These are phyloP conservation scores for Przewalskia tangutica DNA, from an alignment of 257 asterid genomes.

Conservation along the genomic window DNA sequence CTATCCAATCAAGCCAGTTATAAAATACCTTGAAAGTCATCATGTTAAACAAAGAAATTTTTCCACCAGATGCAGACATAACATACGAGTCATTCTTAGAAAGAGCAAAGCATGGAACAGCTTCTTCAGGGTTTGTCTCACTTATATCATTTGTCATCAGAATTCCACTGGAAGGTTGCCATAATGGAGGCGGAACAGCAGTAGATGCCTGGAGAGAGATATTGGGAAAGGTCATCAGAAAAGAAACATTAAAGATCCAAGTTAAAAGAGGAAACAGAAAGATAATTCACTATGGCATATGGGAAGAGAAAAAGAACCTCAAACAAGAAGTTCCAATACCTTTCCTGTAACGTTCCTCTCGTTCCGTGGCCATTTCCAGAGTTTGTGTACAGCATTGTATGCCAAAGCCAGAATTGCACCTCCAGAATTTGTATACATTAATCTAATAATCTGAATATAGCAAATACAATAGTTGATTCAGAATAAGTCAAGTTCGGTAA, in stretches of 20 bases:
- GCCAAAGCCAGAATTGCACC: conserved; percentile 51
- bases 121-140: conserved; percentile 47
- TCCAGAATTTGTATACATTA: conserved; percentile 58
- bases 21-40: conserved; percentile 48
- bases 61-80: conserved; percentile 75
- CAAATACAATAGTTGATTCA: not conserved
- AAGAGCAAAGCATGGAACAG: conserved; percentile 66
- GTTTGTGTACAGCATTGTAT: conserved; percentile 54
- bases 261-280: not conserved
- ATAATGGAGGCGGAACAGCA: conserved; percentile 37
- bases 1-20: not conserved
- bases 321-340: conserved; percentile 20
- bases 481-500: not conserved
- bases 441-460: conserved; percentile 42
- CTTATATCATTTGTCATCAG: conserved; percentile 58
- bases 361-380: conserved; percentile 61
- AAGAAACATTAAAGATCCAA: not conserved
- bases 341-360: conserved; percentile 39
- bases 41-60: conserved; percentile 51
- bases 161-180: conserved; percentile 62
- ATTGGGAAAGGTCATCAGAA: not conserved
- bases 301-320: not conserved
- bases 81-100: conserved; percentile 55
- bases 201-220: conserved; percentile 39
- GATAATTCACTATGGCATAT: not conserved